Evolutionary conservation across 345 rosid species (phyloP), one percentile per base, ranked within the genome.

Genomic region (Moringa oleifera): DNA sequence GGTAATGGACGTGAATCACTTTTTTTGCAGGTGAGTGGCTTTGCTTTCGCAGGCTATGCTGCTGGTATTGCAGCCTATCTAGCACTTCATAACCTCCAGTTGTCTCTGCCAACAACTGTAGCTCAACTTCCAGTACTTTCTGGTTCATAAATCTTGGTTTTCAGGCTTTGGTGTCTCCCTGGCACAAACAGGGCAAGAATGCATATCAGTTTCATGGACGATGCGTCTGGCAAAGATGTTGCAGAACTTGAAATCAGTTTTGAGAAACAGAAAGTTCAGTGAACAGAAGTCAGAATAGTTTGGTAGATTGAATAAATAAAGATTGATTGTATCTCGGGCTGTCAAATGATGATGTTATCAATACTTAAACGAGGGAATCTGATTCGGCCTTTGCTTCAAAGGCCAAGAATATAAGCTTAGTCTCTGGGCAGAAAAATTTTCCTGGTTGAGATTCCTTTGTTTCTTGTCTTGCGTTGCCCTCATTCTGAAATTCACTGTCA

Each of bases 1-100:
- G 1, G 47, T 41, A 9, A 7, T 41, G 12, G 16, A 23, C 8
- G 51, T 16, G 53, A 25, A 10, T 57, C 36, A 51, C 55, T 45
- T 57, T 50, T 70, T 11, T 33, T 75, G 67, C 85, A 93, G 97
- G 96, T 90, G 56, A 90, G 96, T 58, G 96, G 98, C 47, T 90
- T 93, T 63, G 96, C 97, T 52, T 90, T 93, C 23, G 94, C 94
- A 20, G 97, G 98, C 20, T 93, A 93, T 71, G 88, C 85, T 51
- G 87, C 92, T 46, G 96, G 94, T 57, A 79, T 87, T 41, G 90
- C 82, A 0, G 68, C 88, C 53, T 87, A 84, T 60, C 66, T 87
- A 46, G 90, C 86, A 0, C 0, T 65, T 18, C 77, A 68, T 55
- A 82, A 62, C 68, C 69, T 79, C 33, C 74, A 81, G 37, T 19